A percentile compares a stretch with the other conserved stretches of the same genome.
Evolutionary conservation across 75 land plant genomes (phyloP).

Genomic region (Sequoia sempervirens): DNA sequence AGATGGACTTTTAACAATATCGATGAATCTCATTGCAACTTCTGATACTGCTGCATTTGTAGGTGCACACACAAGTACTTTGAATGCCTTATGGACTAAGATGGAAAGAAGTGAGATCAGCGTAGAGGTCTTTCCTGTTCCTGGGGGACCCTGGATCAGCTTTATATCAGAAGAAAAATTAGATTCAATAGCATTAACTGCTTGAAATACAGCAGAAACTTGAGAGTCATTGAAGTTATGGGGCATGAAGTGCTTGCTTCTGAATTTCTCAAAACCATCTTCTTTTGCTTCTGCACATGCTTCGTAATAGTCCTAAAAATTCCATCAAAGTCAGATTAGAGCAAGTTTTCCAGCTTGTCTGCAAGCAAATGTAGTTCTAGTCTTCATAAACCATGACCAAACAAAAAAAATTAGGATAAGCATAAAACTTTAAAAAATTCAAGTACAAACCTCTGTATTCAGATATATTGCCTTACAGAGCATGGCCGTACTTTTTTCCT

Average conservation of each 20-base stretch:
- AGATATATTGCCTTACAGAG: constrained; percentile 18
- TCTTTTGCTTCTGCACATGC: not conserved
- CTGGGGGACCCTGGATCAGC: constrained; percentile 45
- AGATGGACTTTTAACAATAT: constrained; percentile 14
- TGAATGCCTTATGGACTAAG: not conserved
- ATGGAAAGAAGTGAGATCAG: constrained; percentile 9
- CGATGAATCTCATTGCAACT: constrained; percentile 14
- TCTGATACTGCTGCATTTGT: constrained; percentile 33
- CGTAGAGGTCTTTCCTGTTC: too few relatives aligned
- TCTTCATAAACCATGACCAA: not conserved
- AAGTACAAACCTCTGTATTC: constrained; percentile 15
- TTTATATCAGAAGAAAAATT: constrained; percentile 19
- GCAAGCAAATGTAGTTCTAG: not conserved
- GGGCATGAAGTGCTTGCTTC: not conserved
- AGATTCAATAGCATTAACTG: constrained; percentile 16
- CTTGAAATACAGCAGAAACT: constrained; percentile 25
- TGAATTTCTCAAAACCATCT: not conserved
- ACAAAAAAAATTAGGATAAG: not conserved
- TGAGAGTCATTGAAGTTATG: constrained; percentile 49
- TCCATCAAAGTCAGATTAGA: not conserved
- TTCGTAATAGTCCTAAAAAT: not conserved
- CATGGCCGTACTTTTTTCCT: constrained; percentile 13
- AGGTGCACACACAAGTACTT: constrained; percentile 57
- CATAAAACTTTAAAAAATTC: not conserved
- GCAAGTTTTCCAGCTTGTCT: not conserved